A percentile compares a stretch with the other conserved stretches of the same genome.
Conservation (phyloP, 116 monocot species). For the Zostera marina region DNA sequence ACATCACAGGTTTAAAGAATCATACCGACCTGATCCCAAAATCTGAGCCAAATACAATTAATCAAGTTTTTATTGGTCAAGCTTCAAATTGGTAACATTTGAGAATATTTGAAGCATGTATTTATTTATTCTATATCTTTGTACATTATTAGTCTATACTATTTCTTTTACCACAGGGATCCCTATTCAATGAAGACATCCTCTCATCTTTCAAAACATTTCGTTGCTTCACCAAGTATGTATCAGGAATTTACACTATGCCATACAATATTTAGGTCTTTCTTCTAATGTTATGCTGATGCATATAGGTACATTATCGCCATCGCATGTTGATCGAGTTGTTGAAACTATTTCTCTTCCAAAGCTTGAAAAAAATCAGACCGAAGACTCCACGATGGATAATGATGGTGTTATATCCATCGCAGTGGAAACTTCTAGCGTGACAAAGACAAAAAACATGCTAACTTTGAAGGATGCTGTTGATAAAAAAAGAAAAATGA, state of each 20-base stretch:
- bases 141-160: background rate
- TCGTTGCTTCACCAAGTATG: conserved; percentile 4
- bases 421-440: too few species aligned
- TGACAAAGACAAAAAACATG: too few species aligned
- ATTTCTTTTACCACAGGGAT: conserved; percentile 6
- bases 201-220: conserved; percentile 4
- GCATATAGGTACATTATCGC: conserved; percentile 1
- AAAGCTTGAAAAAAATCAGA: background rate
- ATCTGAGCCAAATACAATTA: background rate
- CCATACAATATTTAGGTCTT: background rate
- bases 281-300: background rate
- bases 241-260: too few species aligned
- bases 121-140: background rate
- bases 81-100: conserved; percentile 11
- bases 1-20: background rate
- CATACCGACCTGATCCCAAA: background rate
- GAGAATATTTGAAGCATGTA: background rate
- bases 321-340: background rate
- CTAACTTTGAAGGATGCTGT: too few species aligned
- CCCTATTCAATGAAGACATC: conserved; percentile 10
- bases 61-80: background rate
- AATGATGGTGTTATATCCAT: too few species aligned
- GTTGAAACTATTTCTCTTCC: conserved; percentile 3
- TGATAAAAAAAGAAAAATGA: too few species aligned
- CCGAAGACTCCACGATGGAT: too few species aligned